Percentiles rank a stretch among this genome's conserved stretches.
phyloP scores from a whole-genome alignment of 2,329 filamentous ascomycete species.

The Talaromyces albobiverticillius region DNA sequence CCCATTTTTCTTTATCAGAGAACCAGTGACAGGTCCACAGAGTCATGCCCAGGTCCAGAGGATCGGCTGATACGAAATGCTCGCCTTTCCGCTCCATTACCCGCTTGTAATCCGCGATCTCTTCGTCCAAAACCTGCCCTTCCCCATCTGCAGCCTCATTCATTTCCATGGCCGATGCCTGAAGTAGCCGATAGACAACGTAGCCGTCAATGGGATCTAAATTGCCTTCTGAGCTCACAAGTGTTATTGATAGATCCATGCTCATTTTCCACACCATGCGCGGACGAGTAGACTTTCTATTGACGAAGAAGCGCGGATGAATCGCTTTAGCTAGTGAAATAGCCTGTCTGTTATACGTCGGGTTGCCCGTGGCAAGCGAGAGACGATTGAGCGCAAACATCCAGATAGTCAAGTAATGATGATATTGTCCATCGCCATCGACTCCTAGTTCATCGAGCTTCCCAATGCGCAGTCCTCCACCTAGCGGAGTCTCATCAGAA shows the following conservation, averaged over 20 bases:
- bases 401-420: constrained; percentile 62
- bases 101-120: constrained; percentile 53
- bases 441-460: constrained; percentile 49
- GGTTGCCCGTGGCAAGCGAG: constrained; percentile 46
- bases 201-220: constrained; percentile 57
- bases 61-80: constrained; percentile 47
- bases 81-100: constrained; percentile 48
- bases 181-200: constrained; percentile 50
- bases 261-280: constrained; percentile 58
- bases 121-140: constrained; percentile 36
- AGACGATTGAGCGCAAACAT: constrained; percentile 61
- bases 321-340: constrained; percentile 53
- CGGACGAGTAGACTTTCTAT: constrained; percentile 30
- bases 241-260: constrained; percentile 45
- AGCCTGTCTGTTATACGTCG: constrained; percentile 50
- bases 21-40: constrained; percentile 57
- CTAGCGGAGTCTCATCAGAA: constrained; percentile 50
- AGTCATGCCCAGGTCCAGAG: constrained; percentile 59
- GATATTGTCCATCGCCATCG: constrained; percentile 60
- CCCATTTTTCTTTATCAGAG: constrained; percentile 48
- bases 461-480: constrained; percentile 58
- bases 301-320: constrained; percentile 52
- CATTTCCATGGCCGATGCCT: constrained; percentile 36
- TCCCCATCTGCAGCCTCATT: constrained; percentile 23
- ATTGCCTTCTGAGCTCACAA: constrained; percentile 54